These are phyloP conservation scores for Coemansia pectinata DNA, from an alignment of 192 early-diverging fungal species.

Conservation along the genomic window DNA sequence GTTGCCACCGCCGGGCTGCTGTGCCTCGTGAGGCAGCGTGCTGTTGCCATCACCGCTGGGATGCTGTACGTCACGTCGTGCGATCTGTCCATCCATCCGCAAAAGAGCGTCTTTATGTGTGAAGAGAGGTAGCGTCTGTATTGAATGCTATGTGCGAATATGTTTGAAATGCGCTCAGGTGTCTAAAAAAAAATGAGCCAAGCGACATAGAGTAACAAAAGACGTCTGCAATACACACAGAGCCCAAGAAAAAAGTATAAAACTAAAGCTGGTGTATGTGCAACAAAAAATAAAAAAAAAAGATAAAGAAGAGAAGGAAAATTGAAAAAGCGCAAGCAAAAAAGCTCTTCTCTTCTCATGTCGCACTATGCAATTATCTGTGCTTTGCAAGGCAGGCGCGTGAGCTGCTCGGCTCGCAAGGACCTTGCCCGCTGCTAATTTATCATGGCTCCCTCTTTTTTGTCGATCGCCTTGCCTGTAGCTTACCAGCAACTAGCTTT, in stretches of 20 bases:
- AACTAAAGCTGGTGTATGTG: background rate
- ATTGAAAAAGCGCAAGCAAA: background rate
- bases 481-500: background rate
- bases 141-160: slow-evolving; percentile 3
- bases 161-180: background rate
- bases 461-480: background rate
- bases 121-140: background rate
- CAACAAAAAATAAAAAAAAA: background rate
- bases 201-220: slow-evolving; percentile 1
- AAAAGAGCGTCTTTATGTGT: slow-evolving; percentile 2
- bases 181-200: background rate
- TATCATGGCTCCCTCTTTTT: background rate
- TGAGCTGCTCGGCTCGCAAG: background rate
- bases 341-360: background rate
- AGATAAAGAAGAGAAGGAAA: background rate
- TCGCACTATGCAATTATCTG: background rate
- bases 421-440: background rate
- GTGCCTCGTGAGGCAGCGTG: slow-evolving; percentile 4
- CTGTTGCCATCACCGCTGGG: slow-evolving; percentile 9
- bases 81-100: slow-evolving; percentile 21
- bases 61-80: slow-evolving; percentile 13
- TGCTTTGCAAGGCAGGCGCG: background rate
- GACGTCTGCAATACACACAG: background rate
- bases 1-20: background rate
- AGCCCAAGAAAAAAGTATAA: background rate